Evolutionary conservation across 2,329 filamentous ascomycete genomes (phyloP).

Genomic region (Botrytis aclada): DNA sequence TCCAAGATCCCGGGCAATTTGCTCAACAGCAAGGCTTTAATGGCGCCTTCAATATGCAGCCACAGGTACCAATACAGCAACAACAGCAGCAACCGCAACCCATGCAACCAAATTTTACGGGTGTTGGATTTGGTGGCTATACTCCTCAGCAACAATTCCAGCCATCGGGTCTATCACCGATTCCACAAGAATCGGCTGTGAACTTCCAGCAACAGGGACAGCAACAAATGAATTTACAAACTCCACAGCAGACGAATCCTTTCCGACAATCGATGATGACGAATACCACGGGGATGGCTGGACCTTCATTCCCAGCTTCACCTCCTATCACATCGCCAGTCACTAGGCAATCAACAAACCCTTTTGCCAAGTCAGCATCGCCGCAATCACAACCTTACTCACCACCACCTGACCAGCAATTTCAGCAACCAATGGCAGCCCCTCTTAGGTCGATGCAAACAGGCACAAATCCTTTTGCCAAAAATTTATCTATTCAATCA

Average conservation of each 20-base stretch:
- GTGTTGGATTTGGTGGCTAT: constrained; percentile 81
- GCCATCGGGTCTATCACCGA: constrained; percentile 50
- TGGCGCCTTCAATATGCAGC: constrained; percentile 30
- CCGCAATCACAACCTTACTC: constrained; percentile 40
- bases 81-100: constrained; percentile 42
- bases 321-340: constrained; percentile 44
- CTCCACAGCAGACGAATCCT: constrained; percentile 73
- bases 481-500: constrained; percentile 40
- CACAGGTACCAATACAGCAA: constrained; percentile 30
- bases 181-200: constrained; percentile 55
- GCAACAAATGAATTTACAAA: constrained; percentile 44
- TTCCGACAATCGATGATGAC: constrained; percentile 89
- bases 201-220: constrained; percentile 47
- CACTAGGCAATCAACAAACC: constrained; percentile 73
- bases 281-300: constrained; percentile 47
- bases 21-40: constrained; percentile 39
- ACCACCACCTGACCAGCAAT: constrained; percentile 37
- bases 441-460: constrained; percentile 56
- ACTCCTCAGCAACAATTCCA: constrained; percentile 62
- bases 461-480: constrained; percentile 70
- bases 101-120: constrained; percentile 61
- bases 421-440: constrained; percentile 42
- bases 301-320: constrained; percentile 43
- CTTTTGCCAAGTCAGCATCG: constrained; percentile 68
- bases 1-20: constrained; percentile 44